A percentile compares a stretch with the other conserved stretches of the same genome.
Conservation (phyloP, 2,329 filamentous ascomycete genomes). For the Cytospora chrysosperma region DNA sequence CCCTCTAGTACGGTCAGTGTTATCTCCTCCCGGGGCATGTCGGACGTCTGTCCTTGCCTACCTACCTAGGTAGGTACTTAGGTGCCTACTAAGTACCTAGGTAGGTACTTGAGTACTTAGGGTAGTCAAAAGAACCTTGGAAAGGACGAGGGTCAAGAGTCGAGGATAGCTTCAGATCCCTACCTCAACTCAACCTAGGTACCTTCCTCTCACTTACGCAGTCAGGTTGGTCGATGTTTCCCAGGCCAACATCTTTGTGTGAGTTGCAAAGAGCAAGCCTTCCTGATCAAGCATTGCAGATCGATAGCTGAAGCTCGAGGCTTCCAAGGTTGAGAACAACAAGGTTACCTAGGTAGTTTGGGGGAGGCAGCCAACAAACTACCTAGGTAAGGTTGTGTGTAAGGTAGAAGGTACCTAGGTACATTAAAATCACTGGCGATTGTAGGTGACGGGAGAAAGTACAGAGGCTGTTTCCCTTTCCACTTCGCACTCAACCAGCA, state of each 20-base stretch:
- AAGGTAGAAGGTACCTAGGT: not conserved
- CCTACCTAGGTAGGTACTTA: too few species aligned
- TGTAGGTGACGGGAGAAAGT: not conserved
- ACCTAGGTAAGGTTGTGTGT: not conserved
- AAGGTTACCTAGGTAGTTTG: not conserved
- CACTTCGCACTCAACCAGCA: too few species aligned
- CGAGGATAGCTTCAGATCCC: not conserved
- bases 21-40: not conserved
- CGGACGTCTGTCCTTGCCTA: too few species aligned
- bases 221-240: not conserved
- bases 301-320: not conserved
- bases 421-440: rapidly evolving
- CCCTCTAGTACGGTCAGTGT: not conserved
- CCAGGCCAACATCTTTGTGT: not conserved
- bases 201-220: not conserved
- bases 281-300: not conserved
- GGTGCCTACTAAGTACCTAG: too few species aligned
- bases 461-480: too few species aligned
- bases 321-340: not conserved
- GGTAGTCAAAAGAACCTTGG: too few species aligned
- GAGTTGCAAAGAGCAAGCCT: not conserved
- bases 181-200: not conserved
- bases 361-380: not conserved
- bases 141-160: too few species aligned
- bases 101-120: too few species aligned